Conservation (phyloP, 441 rosid genomes). For the Erodium moschatum region DNA sequence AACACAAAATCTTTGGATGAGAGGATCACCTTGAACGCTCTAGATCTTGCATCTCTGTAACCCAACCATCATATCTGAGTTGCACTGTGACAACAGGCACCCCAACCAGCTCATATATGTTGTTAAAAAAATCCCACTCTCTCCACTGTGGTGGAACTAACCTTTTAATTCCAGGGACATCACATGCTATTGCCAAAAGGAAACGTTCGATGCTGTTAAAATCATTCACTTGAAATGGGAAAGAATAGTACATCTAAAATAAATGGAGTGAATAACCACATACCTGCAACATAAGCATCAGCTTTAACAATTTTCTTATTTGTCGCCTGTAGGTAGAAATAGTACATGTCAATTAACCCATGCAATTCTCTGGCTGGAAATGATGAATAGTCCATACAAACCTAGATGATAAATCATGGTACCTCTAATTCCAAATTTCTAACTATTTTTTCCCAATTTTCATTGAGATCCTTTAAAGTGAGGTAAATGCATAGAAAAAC, state of each 20-base stretch:
- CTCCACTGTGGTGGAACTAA: constrained; percentile 76
- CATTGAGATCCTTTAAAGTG: too few species aligned
- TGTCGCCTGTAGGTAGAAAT: constrained; percentile 53
- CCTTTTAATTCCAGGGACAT: constrained; percentile 91
- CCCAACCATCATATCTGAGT: constrained; percentile 97
- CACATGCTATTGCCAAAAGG: constrained; percentile 53
- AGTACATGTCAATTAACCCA: neutral
- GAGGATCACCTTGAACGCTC: constrained; percentile 64
- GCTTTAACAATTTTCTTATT: constrained; percentile 66
- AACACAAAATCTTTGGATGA: neutral
- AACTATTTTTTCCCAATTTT: too few species aligned
- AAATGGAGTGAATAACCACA: constrained; percentile 13
- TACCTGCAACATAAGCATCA: constrained; percentile 88
- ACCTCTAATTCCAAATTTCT: too few species aligned
- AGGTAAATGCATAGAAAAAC: too few species aligned
- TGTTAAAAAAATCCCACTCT: constrained; percentile 59
- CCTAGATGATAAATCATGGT: neutral
- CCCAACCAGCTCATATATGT: constrained; percentile 79
- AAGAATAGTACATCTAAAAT: neutral
- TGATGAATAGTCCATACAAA: neutral
- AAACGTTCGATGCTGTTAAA: constrained; percentile 8
- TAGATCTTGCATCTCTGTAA: constrained; percentile 75
- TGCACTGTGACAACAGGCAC: constrained; percentile 91
- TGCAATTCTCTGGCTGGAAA: neutral
- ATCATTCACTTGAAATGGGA: neutral